These are phyloP conservation scores for Ganoderma sp. DNA, from an alignment of 1,284 basidiomycete species.

Conservation along the genomic window DNA sequence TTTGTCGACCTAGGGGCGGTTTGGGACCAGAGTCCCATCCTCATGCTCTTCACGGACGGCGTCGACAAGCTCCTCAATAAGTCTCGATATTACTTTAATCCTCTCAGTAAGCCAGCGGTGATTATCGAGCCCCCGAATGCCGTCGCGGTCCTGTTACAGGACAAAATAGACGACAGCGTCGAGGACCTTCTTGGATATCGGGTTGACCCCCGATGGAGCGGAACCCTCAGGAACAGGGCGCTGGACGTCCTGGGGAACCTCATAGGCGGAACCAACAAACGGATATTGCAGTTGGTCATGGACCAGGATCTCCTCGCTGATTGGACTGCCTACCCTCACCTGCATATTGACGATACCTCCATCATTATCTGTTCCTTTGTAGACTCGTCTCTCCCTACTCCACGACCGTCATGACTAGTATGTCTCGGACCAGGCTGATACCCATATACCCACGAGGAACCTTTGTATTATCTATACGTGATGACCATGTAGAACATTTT, in stretches of 20 bases:
- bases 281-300: constrained; percentile 17
- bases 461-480: neutral
- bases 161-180: constrained; percentile 18
- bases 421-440: neutral
- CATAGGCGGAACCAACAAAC: constrained; percentile 17
- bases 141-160: constrained; percentile 17
- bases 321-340: constrained; percentile 4
- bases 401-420: neutral
- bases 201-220: constrained; percentile 20
- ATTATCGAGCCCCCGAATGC: constrained; percentile 13
- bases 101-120: neutral
- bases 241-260: constrained; percentile 27
- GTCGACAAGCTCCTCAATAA: constrained; percentile 20
- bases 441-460: neutral
- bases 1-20: constrained; percentile 18
- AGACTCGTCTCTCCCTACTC: neutral
- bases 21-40: constrained; percentile 14
- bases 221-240: constrained; percentile 16
- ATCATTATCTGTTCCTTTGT: constrained; percentile 19
- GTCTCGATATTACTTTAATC: constrained; percentile 13
- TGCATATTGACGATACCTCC: constrained; percentile 26
- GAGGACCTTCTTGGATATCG: constrained; percentile 16
- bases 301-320: constrained; percentile 14
- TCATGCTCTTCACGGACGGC: constrained; percentile 25
- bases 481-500: neutral